A percentile compares a stretch with the other conserved stretches of the same genome.
phyloP scores from a whole-genome alignment of 345 rosid genomes.

The Melaleuca quinquenervia region DNA sequence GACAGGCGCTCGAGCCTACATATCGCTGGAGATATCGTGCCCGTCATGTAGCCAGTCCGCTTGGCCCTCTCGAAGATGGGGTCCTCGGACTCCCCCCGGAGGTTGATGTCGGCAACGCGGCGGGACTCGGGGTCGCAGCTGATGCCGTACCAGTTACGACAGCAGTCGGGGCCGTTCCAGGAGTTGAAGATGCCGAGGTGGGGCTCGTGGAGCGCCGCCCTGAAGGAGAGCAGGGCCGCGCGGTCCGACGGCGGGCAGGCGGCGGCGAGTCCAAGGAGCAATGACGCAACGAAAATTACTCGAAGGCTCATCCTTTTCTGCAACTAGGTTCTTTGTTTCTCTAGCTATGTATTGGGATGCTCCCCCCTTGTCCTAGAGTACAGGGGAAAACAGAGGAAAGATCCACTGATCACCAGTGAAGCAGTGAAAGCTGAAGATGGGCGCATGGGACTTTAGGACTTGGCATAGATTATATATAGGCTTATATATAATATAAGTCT shows the following conservation, averaged over 20 bases:
- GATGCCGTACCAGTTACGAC: constrained; percentile 83
- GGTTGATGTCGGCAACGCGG: constrained; percentile 79
- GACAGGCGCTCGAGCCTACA: constrained; percentile 30
- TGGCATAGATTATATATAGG: background rate
- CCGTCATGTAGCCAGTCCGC: constrained; percentile 34
- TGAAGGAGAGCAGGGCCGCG: constrained; percentile 57
- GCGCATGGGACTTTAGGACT: background rate
- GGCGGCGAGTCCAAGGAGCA: constrained; percentile 17
- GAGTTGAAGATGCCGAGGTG: constrained; percentile 65
- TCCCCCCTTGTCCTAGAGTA: background rate
- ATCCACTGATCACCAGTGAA: background rate
- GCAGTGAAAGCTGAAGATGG: background rate
- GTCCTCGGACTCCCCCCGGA: constrained; percentile 46
- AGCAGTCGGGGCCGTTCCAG: constrained; percentile 81
- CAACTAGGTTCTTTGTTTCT: background rate
- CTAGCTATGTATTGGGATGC: background rate
- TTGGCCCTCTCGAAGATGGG: constrained; percentile 24
- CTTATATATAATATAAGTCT: background rate
- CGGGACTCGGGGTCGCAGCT: constrained; percentile 59
- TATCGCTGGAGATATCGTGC: constrained; percentile 22
- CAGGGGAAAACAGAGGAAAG: background rate
- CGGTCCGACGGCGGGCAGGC: constrained; percentile 69
- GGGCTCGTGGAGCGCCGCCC: constrained; percentile 57
- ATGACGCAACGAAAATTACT: background rate
- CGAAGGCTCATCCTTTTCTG: background rate